phyloP scores from a whole-genome alignment of 257 asterid genomes.

The Forsythia suspensa region DNA sequence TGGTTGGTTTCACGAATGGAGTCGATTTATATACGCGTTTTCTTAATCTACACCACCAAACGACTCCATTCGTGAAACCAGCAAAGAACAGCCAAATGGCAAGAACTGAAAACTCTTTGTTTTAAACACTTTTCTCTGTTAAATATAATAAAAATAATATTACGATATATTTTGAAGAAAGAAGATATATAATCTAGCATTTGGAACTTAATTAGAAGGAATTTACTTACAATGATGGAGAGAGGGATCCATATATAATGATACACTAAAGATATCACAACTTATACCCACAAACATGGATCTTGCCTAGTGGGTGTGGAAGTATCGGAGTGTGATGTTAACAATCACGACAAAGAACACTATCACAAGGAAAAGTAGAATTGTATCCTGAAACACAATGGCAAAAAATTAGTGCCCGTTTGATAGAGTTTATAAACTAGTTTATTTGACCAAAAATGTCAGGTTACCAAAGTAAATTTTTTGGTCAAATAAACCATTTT shows the following conservation, averaged over 20 bases:
- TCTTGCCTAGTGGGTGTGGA: background rate
- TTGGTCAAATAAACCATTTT: no score
- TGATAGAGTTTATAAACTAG: no score
- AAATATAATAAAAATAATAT: no score
- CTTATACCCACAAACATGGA: no score
- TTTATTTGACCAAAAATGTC: no score
- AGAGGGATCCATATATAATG: no score
- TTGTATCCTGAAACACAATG: constrained; percentile 26
- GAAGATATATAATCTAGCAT: no score
- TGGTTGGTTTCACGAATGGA: constrained; percentile 59
- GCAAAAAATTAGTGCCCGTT: no score
- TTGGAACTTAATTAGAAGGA: no score
- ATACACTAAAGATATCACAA: constrained; percentile 36
- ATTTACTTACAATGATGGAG: no score
- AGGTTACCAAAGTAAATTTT: no score
- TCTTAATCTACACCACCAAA: constrained; percentile 30
- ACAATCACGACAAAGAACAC: constrained; percentile 21
- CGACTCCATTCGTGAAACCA: constrained; percentile 50
- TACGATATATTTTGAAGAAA: no score
- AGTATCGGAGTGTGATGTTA: constrained; percentile 31
- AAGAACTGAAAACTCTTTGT: constrained; percentile 60
- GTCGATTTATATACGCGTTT: background rate
- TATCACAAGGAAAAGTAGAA: constrained; percentile 14
- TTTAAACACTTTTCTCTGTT: constrained; percentile 35
- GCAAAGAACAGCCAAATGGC: constrained; percentile 58